Evolutionary conservation across 2,329 filamentous ascomycete species (phyloP), one percentile per base, ranked within the genome.

Genomic region (Stylonectria norvegica): DNA sequence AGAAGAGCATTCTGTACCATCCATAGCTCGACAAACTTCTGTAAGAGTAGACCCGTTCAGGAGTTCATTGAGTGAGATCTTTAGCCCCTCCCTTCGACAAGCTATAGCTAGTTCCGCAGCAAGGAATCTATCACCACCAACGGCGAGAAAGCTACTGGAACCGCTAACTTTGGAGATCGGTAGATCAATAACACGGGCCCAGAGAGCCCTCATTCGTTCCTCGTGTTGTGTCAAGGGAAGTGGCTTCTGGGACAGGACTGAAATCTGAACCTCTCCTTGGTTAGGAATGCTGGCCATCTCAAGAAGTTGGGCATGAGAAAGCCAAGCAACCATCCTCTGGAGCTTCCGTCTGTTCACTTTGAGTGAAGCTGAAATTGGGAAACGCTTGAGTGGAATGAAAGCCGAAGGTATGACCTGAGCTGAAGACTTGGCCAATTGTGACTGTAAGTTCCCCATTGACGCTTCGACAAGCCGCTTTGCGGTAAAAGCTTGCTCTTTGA

Each of bases 271-370:
- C 37, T 66, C 63, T 11, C 61, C 57, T 0, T 62, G 58, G 30
- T 65, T 68, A 2, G 64, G 57, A 8, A 65, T 62, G 3, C 55
- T 60, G 1, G 66, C 65, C 11, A 78, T 58, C 0, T 58, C 62
- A 1, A 70, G 41, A 1, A 78, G 60, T 42, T 76, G 66, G 2
- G 67, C 59, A 5, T 64, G 65, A 0, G 69, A 67, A 8, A 75
- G 44, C 0, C 64, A 63, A 1, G 64, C 51, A 19, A 70, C 68
- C 43, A 70, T 63, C 45, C 66, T 69, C 40, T 71, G 69, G 6
- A 78, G 64, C 37, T 68, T 68, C 14, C 66, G 61, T 2, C 72
- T 65, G 47, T 77, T 70, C 28, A 77, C 65, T 48, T 78, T 73
- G 37, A 77, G 62, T 0, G 72, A 72, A 0, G 67, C 61, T 0